Evolutionary conservation across 2,329 filamentous ascomycete species (phyloP).

Genomic region (Mycocentrospora acerina): DNA sequence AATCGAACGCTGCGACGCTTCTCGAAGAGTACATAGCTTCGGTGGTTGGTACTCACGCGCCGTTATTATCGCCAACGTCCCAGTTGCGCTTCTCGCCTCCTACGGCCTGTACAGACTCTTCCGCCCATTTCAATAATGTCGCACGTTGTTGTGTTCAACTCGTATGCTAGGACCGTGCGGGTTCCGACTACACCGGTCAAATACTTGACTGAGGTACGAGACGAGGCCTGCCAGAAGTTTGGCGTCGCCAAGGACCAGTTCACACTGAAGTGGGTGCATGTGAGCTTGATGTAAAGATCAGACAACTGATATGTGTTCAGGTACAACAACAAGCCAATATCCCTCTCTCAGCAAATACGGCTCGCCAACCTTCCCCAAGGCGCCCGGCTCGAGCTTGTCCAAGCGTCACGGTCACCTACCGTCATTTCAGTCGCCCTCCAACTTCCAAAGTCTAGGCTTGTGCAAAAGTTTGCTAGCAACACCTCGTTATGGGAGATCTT

Average conservation of each 20-base stretch:
- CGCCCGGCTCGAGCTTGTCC: conserved; percentile 89
- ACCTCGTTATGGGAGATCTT: conserved; percentile 87
- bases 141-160: conserved; percentile 84
- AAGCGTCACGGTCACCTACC: conserved; percentile 80
- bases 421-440: conserved; percentile 88
- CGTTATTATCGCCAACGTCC: conserved; percentile 27
- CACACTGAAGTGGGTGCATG: conserved; percentile 68
- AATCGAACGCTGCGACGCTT: conserved; percentile 29
- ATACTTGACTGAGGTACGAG: conserved; percentile 79
- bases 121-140: conserved; percentile 66
- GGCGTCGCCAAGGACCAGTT: conserved; percentile 72
- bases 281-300: no score
- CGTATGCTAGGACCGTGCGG: conserved; percentile 72
- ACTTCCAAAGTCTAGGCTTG: conserved; percentile 71
- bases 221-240: conserved; percentile 85
- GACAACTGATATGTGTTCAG: conserved; percentile 15
- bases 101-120: conserved; percentile 30
- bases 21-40: conserved; percentile 25
- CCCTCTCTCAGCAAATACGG: conserved; percentile 81
- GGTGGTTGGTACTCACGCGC: conserved; percentile 30
- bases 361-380: conserved; percentile 80
- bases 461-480: conserved; percentile 84
- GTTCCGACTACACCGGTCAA: conserved; percentile 83
- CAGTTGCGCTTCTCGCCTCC: conserved; percentile 24
- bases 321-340: conserved; percentile 76